Evolutionary conservation across 371 early-diverging fungal species (phyloP), one percentile per base, ranked within the genome.

Genomic region (Actinomucor elegans): DNA sequence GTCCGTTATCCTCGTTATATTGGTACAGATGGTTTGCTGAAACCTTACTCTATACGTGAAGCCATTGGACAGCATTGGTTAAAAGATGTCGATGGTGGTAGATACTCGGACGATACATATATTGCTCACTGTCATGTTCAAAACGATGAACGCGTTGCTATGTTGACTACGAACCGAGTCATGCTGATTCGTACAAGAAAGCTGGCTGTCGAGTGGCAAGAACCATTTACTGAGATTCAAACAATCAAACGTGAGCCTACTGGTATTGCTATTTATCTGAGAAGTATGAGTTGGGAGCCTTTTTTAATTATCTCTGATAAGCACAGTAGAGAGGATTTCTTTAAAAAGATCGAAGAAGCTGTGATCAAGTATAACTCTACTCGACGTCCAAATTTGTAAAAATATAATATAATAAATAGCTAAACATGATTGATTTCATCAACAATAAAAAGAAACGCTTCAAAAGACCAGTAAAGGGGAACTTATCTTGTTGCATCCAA

Each of bases 41-140:
- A 85, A 67, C 83, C 85, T 0, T 97, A 94, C 67, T 81, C 87
- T 24, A 66, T 73, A 6, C 79, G 88, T 26, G 94, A 96, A 66
- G 95, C 97, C 0, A 79, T 92, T 33, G 98, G 97, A 5, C 90
- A 97, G 61, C 81, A 70, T 52, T 94, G 94, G 94, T 82, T 96
- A 40, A 92, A 91, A 57, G 86, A 89, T 57, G 73, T 93, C 4
- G 88, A 86, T 43, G 83, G 84, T 49, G 97, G 96, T 3, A 77
- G 77, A 45, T 95, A 85, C 62, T 84, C 88, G 31, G 67, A 85
- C n/a, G 96, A 97, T 49, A 79, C 79, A 27, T 98, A 98, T 59
- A 71, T 94, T 48, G 90, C 93, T 0, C 97, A 97, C 55, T 71
- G 92, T 62, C 59, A 79, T 45, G 79, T 89, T 3, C 87, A 83